Conservation (phyloP, 169 alveolate genomes). For the Eimeria necatrix region DNA sequence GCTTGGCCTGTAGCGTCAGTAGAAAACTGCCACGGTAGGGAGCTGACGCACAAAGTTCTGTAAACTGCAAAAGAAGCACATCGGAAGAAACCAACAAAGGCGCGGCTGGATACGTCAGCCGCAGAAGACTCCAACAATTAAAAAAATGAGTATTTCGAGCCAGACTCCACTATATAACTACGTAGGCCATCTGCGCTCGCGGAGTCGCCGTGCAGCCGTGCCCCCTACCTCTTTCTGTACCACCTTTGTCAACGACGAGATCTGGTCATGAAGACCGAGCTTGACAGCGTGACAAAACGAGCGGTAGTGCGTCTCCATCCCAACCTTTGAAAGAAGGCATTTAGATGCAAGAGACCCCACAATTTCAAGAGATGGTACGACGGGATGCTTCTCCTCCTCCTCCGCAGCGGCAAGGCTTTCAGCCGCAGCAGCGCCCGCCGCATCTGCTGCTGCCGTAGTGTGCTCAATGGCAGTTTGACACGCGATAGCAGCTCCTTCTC, state of each 20-base stretch:
- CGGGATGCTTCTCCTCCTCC: slow-evolving; percentile 67
- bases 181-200: too few relatives aligned
- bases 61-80: slow-evolving; percentile 68
- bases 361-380: slow-evolving; percentile 76
- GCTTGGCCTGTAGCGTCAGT: slow-evolving; percentile 85
- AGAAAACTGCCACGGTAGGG: slow-evolving; percentile 84
- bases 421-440: slow-evolving; percentile 70
- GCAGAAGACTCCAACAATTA: too few relatives aligned
- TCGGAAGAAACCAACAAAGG: not conserved
- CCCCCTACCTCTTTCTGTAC: slow-evolving; percentile 80
- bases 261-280: slow-evolving; percentile 77
- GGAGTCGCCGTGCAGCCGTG: not conserved
- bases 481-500: slow-evolving; percentile 71
- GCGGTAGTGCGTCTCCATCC: slow-evolving; percentile 83
- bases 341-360: slow-evolving; percentile 81
- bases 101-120: too few relatives aligned
- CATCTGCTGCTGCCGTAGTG: slow-evolving; percentile 78
- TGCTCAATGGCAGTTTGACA: slow-evolving; percentile 68
- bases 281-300: slow-evolving; percentile 84
- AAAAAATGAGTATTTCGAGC: too few relatives aligned
- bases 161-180: too few relatives aligned
- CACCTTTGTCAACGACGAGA: slow-evolving; percentile 76
- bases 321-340: slow-evolving; percentile 76
- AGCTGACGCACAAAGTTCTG: slow-evolving; percentile 85
- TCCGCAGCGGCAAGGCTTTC: slow-evolving; percentile 76